Conservation (phyloP, 768 basidiomycete species). For the Tulasnella sp. region DNA sequence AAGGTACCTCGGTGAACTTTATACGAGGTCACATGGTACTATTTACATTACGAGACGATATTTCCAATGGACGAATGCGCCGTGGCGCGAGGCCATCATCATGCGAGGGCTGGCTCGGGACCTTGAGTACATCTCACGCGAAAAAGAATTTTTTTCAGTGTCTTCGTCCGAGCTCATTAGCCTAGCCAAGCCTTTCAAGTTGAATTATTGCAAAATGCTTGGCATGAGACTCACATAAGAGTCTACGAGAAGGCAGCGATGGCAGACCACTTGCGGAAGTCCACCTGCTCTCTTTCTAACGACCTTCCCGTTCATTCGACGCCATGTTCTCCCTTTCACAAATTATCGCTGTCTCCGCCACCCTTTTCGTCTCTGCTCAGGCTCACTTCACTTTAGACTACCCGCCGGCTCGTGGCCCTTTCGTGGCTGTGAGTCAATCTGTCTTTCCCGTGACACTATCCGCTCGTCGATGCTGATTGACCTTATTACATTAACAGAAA, state of each 20-base stretch:
- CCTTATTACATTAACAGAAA: neutral
- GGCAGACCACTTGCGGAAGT: neutral
- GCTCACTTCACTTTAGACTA: conserved; percentile 80
- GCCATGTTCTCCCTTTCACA: neutral
- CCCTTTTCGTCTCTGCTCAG: conserved; percentile 34
- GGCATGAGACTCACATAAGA: neutral
- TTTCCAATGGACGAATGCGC: neutral
- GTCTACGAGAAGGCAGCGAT: neutral
- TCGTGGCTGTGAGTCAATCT: conserved; percentile 53
- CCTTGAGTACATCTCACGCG: neutral
- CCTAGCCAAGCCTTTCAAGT: neutral
- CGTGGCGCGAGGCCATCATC: neutral
- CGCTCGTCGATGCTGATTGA: conserved; percentile 24
- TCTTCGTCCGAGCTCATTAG: neutral
- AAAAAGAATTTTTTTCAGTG: neutral
- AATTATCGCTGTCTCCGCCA: neutral
- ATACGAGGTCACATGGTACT: neutral
- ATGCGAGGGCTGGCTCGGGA: neutral
- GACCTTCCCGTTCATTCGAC: neutral
- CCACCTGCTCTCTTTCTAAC: neutral
- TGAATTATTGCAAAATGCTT: neutral
- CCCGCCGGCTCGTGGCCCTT: conserved; percentile 66
- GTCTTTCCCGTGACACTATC: conserved; percentile 28
- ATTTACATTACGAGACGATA: neutral
- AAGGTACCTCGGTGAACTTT: neutral